Evolutionary conservation across 208 protist genomes (phyloP).

Genomic region (Leishmania guyanensis): DNA sequence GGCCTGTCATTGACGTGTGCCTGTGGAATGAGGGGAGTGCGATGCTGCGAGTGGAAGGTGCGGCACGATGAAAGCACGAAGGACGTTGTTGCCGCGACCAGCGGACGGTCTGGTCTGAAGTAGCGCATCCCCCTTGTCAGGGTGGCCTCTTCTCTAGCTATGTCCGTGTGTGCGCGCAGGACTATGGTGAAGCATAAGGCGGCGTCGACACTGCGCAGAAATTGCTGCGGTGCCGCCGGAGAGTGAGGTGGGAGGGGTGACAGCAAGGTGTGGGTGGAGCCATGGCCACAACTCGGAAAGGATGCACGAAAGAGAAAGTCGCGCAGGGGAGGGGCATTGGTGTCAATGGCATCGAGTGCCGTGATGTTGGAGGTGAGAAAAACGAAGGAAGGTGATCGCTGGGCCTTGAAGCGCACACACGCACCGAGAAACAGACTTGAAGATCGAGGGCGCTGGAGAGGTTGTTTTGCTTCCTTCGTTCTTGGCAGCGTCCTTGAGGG

Average conservation of each 20-base stretch:
- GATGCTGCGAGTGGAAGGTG: constrained; percentile 75
- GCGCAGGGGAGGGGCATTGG: not conserved
- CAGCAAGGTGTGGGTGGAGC: not conserved
- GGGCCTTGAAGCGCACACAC: not conserved
- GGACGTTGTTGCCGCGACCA: not conserved
- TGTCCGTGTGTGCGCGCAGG: not conserved
- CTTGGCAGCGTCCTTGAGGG: not conserved
- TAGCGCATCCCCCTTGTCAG: constrained; percentile 5
- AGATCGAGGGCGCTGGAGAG: not conserved
- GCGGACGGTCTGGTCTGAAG: not conserved
- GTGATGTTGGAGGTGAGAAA: not conserved
- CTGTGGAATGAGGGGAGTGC: constrained; percentile 79
- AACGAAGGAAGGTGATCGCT: not conserved
- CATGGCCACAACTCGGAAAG: not conserved
- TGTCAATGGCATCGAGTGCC: not conserved
- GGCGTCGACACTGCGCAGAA: not conserved
- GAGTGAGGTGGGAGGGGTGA: not conserved
- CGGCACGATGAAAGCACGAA: not conserved
- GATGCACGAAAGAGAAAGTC: not conserved
- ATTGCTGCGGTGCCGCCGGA: not conserved
- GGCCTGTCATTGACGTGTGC: constrained; percentile 35
- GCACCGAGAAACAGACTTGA: not conserved
- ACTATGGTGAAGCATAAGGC: not conserved
- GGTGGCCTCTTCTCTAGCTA: not conserved
- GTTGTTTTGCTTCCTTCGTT: not conserved